A percentile compares a stretch with the other conserved stretches of the same genome.
Conservation (phyloP, 805 yeast species). For the Lachancea lanzarotensis region DNA sequence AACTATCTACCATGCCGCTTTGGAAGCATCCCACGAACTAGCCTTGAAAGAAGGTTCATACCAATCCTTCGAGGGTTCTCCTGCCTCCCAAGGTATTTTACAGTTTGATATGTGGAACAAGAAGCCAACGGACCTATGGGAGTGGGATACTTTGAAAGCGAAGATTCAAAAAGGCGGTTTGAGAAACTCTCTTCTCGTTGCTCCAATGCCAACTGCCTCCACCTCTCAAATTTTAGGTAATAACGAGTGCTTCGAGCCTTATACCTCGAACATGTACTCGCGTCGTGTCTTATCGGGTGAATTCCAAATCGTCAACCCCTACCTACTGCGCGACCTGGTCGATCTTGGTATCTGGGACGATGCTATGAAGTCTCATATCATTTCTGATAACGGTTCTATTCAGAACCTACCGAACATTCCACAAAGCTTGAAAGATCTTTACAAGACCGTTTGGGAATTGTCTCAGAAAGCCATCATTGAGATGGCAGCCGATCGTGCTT, state of each 20-base stretch:
- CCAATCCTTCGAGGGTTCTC: constrained; percentile 73
- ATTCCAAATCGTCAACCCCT: constrained; percentile 85
- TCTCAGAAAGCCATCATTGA: constrained; percentile 81
- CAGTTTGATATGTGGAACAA: constrained; percentile 86
- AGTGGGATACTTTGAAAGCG: constrained; percentile 70
- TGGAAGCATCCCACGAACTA: constrained; percentile 80
- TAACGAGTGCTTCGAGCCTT: constrained; percentile 94
- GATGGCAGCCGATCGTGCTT: constrained; percentile 75
- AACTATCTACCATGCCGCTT: constrained; percentile 90
- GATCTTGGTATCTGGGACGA: constrained; percentile 80
- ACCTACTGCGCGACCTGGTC: constrained; percentile 73
- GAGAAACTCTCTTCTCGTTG: constrained; percentile 81
- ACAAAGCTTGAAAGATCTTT: constrained; percentile 62
- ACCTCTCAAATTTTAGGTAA: constrained; percentile 92
- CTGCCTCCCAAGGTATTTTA: constrained; percentile 76
- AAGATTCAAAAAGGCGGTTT: constrained; percentile 58
- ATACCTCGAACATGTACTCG: constrained; percentile 85
- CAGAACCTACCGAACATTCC: constrained; percentile 74
- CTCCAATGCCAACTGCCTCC: constrained; percentile 98
- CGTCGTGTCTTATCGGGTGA: constrained; percentile 92
- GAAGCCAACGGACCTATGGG: constrained; percentile 74
- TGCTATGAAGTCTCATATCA: constrained; percentile 67
- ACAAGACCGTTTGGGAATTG: constrained; percentile 95
- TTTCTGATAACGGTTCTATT: constrained; percentile 77
- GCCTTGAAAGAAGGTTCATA: constrained; percentile 68